phyloP scores from a whole-genome alignment of 768 basidiomycete genomes.

The Rhizopogon vinicolor region DNA sequence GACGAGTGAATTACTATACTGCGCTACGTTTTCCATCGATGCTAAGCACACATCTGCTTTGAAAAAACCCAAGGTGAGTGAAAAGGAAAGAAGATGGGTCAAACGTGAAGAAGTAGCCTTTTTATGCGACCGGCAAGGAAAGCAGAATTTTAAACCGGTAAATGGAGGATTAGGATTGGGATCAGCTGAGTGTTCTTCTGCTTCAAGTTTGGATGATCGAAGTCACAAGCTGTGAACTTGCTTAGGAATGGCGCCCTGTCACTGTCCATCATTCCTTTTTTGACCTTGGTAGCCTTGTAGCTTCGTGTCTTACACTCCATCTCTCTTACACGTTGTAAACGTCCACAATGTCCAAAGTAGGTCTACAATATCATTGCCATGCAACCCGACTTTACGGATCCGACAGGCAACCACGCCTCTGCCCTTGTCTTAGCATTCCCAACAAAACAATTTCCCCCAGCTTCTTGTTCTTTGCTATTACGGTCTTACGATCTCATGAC shows the following conservation, averaged over 20 bases:
- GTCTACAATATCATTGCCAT: slow-evolving; percentile 7
- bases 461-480: background rate
- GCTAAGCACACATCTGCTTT: slow-evolving; percentile 29
- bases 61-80: slow-evolving; percentile 15
- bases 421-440: background rate
- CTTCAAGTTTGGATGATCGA: slow-evolving; percentile 1
- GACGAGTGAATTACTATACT: slow-evolving; percentile 26
- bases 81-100: slow-evolving; percentile 28
- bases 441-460: background rate
- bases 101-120: slow-evolving; percentile 19
- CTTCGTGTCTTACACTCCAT: background rate
- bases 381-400: slow-evolving; percentile 8
- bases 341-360: slow-evolving; percentile 12
- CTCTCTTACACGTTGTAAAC: slow-evolving; percentile 15
- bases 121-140: slow-evolving; percentile 20
- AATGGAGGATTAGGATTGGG: slow-evolving; percentile 6
- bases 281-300: slow-evolving; percentile 10
- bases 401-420: slow-evolving; percentile 9
- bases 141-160: slow-evolving; percentile 5
- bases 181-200: background rate
- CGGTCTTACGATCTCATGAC: background rate
- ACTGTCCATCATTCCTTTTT: slow-evolving; percentile 5
- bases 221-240: background rate
- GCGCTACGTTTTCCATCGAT: slow-evolving; percentile 34
- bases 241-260: slow-evolving; percentile 1